Base-by-base conservation (phyloP, 73 alveolate species). In the Paramecium biaurelia region DNA sequence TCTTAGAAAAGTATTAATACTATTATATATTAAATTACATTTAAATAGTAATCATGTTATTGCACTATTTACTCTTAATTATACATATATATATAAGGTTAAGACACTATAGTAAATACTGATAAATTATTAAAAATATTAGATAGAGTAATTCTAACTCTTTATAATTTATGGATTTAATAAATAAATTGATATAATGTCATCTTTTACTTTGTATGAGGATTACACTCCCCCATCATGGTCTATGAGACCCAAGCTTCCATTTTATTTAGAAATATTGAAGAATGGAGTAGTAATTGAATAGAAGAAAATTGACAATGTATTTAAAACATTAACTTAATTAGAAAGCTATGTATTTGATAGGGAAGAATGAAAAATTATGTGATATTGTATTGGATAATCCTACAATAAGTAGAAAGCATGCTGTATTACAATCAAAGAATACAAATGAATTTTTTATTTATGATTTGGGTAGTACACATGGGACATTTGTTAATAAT, bases 401-500 rank as follows among this genome's bases (percentile, higher is more conserved):
- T 85, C 97, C 96, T 14, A 93, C 95, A 21, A 72, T 95, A 2
- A 90, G 97, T 15, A 57, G 98, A 6, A 95, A 85, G 92, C 98
- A 96, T 90, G 93, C 95, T 11, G 93, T 96, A 15, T 45, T 96
- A 12, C 95, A 96, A 88, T 94, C n/a, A 49, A 95, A 93, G 86
- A 95, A 95, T 59, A 93, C 96, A 30, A 97, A 96, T 37, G 98
- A 93, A 26, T 53, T 94, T 20, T 96, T 84, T 85, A 37, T 93
- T 34, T 95, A 93, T 74, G 98, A 96, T 89, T 67, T 96, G 35
- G 97, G 97, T 5, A 92, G 96, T 37, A 89, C 96, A 11, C 95
- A 96, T 89, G 97, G 98, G 6, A 96, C 99, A 14, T 92, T 32
- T 76, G 92, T 96, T 2, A 96, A 95, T 93, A 94, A 95, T 24